These are phyloP conservation scores for Xylaria sp. DNA, from an alignment of 2,329 filamentous ascomycete genomes.

Conservation along the genomic window DNA sequence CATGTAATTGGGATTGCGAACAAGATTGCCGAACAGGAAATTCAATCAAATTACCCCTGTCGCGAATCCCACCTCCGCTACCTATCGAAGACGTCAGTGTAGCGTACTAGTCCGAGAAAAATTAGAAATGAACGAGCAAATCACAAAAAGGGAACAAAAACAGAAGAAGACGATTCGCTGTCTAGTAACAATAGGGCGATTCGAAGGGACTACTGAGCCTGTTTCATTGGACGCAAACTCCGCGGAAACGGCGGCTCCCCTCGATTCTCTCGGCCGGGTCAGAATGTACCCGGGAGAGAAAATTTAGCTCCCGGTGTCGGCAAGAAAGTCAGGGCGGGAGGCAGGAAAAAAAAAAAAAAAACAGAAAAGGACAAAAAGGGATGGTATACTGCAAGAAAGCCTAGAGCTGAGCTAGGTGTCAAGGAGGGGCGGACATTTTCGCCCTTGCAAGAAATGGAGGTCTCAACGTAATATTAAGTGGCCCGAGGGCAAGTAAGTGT, in stretches of 20 bases:
- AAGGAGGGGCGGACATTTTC: neutral
- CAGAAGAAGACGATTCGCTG: neutral
- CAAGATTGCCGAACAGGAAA: neutral
- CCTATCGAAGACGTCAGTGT: conserved; percentile 1
- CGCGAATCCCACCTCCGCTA: neutral
- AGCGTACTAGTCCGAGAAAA: neutral
- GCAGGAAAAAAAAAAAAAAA: neutral
- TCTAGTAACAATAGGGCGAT: conserved; percentile 6
- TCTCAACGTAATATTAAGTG: conserved; percentile 13
- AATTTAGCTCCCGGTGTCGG: conserved; percentile 32
- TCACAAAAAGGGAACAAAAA: neutral
- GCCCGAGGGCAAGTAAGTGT: neutral
- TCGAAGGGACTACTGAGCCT: conserved; percentile 16
- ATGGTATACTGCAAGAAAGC: neutral
- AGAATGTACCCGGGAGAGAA: conserved; percentile 15
- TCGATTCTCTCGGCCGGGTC: conserved; percentile 17
- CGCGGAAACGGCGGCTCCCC: conserved; percentile 24
- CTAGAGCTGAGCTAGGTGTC: conserved; percentile 5
- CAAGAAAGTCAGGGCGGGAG: neutral
- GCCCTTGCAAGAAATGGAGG: conserved; percentile 10
- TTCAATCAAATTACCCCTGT: neutral
- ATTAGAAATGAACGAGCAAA: neutral
- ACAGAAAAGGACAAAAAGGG: neutral
- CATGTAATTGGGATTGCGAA: no score
- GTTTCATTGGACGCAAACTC: neutral